Evolutionary conservation across 1,139 yeast genomes (phyloP).

Genomic region (Pichia norvegensis): DNA sequence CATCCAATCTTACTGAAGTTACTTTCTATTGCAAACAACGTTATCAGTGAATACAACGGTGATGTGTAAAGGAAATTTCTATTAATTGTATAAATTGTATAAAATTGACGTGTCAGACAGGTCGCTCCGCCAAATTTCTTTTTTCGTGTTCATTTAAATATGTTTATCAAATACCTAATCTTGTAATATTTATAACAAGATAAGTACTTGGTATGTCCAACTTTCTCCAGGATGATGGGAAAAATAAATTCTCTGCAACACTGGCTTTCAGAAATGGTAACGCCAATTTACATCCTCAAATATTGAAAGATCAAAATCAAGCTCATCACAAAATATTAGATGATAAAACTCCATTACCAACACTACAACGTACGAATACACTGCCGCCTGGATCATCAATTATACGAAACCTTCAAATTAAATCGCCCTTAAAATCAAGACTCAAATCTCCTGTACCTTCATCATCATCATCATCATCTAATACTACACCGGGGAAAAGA

Average conservation of each 20-base stretch:
- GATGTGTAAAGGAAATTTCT: constrained; percentile 21
- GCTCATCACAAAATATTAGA: background rate
- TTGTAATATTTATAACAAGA: too few species aligned
- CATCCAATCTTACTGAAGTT: constrained; percentile 42
- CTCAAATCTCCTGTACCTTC: background rate
- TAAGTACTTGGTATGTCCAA: constrained; percentile 4
- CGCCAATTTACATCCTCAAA: background rate
- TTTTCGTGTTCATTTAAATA: background rate
- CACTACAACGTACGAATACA: background rate
- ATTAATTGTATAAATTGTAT: background rate
- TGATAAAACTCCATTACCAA: constrained; percentile 2
- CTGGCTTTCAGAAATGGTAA: constrained; percentile 3
- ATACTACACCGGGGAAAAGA: background rate
- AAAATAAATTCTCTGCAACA: constrained; percentile 5
- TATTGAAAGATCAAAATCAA: background rate
- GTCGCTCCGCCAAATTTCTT: background rate
- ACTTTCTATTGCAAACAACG: constrained; percentile 38
- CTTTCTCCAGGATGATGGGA: constrained; percentile 3
- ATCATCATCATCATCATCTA: background rate
- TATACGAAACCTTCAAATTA: background rate
- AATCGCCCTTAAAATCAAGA: background rate
- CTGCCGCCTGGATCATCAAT: background rate
- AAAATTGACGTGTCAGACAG: background rate
- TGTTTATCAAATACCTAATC: background rate
- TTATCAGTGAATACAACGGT: constrained; percentile 47